Conservation (phyloP, 805 yeast genomes). For the Starmerella tilneyi region DNA sequence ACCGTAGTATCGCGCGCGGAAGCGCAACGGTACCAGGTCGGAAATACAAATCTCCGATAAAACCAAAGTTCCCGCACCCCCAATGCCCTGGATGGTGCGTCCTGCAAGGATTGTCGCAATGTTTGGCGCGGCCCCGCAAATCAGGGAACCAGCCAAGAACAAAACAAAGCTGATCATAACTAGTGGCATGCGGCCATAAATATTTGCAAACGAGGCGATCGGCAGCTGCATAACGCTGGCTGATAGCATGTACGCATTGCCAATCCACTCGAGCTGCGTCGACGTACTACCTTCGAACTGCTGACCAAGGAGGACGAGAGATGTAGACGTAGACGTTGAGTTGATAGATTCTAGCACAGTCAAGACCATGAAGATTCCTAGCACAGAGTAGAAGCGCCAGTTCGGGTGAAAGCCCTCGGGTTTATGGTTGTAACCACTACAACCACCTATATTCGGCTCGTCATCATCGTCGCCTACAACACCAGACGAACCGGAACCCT, state of each 20-base stretch:
- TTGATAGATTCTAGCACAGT: constrained; percentile 16
- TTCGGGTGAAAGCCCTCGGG: constrained; percentile 7
- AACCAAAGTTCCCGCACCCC: constrained; percentile 57
- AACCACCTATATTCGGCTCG: constrained; percentile 16
- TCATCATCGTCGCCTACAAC: constrained; percentile 11
- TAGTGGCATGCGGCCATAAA: constrained; percentile 38
- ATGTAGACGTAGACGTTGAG: constrained; percentile 16
- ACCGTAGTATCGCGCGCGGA: constrained; percentile 28
- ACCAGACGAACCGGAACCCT: not conserved
- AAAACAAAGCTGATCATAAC: constrained; percentile 40
- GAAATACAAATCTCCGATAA: constrained; percentile 46
- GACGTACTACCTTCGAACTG: constrained; percentile 19
- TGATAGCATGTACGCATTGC: constrained; percentile 25
- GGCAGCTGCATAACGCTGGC: constrained; percentile 18
- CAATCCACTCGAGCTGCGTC: constrained; percentile 25
- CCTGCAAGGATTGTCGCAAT: constrained; percentile 59
- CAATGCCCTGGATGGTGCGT: constrained; percentile 56
- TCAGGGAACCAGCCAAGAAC: constrained; percentile 52
- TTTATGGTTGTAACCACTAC: not conserved
- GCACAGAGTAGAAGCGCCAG: constrained; percentile 11
- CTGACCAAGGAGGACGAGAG: constrained; percentile 10
- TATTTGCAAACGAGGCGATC: constrained; percentile 19
- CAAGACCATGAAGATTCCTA: constrained; percentile 12
- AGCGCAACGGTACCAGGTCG: constrained; percentile 40
- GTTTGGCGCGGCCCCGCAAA: constrained; percentile 42